phyloP scores from a whole-genome alignment of 1,284 basidiomycete species.

The Xanthoconium separans region DNA sequence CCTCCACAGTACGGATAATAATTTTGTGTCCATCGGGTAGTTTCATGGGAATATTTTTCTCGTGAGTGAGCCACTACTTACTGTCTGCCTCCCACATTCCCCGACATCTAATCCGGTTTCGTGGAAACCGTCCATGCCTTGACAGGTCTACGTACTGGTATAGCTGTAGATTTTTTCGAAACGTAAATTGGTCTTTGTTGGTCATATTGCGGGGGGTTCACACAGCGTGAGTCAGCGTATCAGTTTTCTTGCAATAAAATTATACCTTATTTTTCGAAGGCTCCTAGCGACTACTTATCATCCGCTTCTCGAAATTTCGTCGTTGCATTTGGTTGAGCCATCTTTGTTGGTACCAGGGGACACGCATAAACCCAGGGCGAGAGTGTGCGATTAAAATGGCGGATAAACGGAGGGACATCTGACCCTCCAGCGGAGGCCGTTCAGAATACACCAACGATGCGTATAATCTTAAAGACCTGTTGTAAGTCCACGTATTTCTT shows the following conservation, averaged over 20 bases:
- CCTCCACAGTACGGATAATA: too few species aligned
- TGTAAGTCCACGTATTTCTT: too few species aligned
- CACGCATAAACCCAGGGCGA: not conserved
- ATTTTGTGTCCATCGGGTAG: not conserved
- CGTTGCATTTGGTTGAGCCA: constrained; percentile 8
- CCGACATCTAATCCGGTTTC: constrained; percentile 1
- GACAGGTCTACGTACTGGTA: not conserved
- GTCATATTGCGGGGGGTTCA: too few species aligned
- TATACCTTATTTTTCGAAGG: too few species aligned
- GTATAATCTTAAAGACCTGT: too few species aligned
- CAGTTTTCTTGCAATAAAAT: not conserved
- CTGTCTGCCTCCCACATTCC: too few species aligned
- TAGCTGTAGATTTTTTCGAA: constrained; percentile 9
- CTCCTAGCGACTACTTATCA: not conserved
- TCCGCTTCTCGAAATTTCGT: constrained; percentile 6
- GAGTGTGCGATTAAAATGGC: not conserved
- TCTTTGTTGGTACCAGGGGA: not conserved
- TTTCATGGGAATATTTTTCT: not conserved
- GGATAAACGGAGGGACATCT: not conserved
- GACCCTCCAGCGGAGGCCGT: too few species aligned
- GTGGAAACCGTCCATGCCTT: not conserved
- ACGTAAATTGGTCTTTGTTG: not conserved
- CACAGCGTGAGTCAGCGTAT: not conserved
- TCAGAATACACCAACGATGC: too few species aligned
- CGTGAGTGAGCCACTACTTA: too few species aligned